Conservation (phyloP, 345 rosid genomes). For the Bruguiera sexangula region DNA sequence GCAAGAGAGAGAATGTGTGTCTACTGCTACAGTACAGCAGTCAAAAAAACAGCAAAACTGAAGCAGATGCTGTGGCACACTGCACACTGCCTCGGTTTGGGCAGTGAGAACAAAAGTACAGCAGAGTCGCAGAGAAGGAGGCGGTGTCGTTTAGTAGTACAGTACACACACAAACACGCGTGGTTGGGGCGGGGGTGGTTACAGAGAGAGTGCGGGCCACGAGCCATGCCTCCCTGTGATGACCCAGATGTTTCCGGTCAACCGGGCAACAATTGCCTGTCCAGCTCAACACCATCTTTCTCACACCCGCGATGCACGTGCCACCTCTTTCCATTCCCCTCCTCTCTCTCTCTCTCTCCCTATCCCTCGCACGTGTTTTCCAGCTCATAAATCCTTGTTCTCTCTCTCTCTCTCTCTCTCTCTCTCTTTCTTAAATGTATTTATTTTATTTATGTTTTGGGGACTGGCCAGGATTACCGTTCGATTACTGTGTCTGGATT, state of each 20-base stretch:
- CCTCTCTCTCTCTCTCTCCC: no score
- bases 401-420: neutral
- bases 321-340: neutral
- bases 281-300: conserved; percentile 1
- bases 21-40: no score
- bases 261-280: conserved; percentile 13
- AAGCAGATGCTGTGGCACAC: conserved; percentile 4
- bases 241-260: conserved; percentile 17
- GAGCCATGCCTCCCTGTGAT: neutral
- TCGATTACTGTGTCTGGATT: neutral
- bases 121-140: neutral
- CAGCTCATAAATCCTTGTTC: neutral
- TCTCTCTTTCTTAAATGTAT: neutral
- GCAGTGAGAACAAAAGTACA: neutral
- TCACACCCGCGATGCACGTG: conserved; percentile 8
- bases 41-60: neutral
- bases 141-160: conserved; percentile 15
- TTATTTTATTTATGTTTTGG: neutral
- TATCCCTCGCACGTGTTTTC: conserved; percentile 12
- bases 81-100: neutral
- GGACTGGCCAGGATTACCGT: neutral
- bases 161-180: conserved; percentile 3
- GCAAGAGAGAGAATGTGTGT: no score
- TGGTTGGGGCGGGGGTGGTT: neutral
- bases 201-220: neutral